Percentiles rank a stretch among this genome's conserved stretches.
These are phyloP conservation scores for Pseudocercospora vitis DNA, from an alignment of 2,329 filamentous ascomycete genomes.

Conservation along the genomic window DNA sequence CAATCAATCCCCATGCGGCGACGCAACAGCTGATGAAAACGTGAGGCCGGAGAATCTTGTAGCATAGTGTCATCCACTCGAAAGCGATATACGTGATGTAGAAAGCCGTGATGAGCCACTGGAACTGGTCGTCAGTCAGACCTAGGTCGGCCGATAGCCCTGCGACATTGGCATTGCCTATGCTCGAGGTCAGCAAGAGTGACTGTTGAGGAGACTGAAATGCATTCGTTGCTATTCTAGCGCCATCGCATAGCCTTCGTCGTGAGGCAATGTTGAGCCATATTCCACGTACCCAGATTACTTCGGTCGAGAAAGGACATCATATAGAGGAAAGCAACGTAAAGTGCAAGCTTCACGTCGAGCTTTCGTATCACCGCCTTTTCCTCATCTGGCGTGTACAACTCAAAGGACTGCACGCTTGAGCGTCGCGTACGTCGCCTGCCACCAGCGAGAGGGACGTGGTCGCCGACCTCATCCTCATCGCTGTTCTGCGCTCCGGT, in stretches of 20 bases:
- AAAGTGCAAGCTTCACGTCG: conserved; percentile 73
- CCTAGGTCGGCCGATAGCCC: conserved; percentile 56
- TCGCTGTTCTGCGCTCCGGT: conserved; percentile 34
- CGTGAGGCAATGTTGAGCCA: conserved; percentile 17
- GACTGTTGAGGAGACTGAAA: no score
- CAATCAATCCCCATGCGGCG: conserved; percentile 74
- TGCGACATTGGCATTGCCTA: conserved; percentile 62
- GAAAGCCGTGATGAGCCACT: conserved; percentile 63
- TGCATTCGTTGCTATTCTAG: no score
- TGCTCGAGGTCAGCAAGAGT: conserved; percentile 12
- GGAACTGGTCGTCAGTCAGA: conserved; percentile 58
- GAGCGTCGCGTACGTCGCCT: conserved; percentile 14
- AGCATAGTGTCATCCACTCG: conserved; percentile 63
- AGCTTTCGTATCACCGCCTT: conserved; percentile 58
- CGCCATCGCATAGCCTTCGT: no score
- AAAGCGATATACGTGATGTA: conserved; percentile 65
- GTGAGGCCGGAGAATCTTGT: conserved; percentile 60
- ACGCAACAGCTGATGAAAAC: conserved; percentile 66
- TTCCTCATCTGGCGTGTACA: conserved; percentile 67
- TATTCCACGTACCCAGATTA: conserved; percentile 57
- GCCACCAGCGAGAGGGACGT: conserved; percentile 31
- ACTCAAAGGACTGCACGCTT: conserved; percentile 47
- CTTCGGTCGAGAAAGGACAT: conserved; percentile 83
- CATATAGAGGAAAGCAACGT: conserved; percentile 80
- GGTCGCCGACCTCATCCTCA: conserved; percentile 22